Base-by-base conservation (phyloP, 2,329 filamentous ascomycete species). In the Calonectria pteridis region DNA sequence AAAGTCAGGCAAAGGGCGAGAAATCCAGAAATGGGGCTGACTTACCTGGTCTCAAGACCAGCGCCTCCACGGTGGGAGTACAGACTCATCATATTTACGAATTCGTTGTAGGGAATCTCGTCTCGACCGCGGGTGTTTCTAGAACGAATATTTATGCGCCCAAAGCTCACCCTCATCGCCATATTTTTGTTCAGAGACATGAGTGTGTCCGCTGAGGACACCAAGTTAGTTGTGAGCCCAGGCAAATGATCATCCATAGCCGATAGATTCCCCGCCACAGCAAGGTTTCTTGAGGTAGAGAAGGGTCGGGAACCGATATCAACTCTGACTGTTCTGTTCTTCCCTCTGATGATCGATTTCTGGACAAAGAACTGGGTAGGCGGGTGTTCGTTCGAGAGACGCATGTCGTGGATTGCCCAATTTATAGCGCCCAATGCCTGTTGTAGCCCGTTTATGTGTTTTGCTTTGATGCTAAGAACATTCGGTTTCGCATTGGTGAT, bases 151-250 rank as follows among this genome's bases (percentile, higher is more conserved):
- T 76, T 76, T 1, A 85, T 46, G 16, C 76, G 77, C 2, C 84
- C 84, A 74, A 85, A 84, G 58, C 77, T 79, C 65, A 85, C 77
- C 2, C 81, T 76, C 79, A 85, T 82, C 26, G 73, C 78, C 37
- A 85, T 71, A 1, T 75, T 69, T 37, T 80, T 76, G 7, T 73
- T 75, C 14, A 82, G 46, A 14, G 77, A 73, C 65, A 78, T 79
- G 6, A 85, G 50, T 0, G 77, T 70, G 18, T 82, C 78, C 13
- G 76, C 76, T 2, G 81, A 76, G 5, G 73, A 62, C 23, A 68
- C 31, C 18, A 84, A 67, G 10, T 76, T 73, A 2, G 64, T 37
- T 1, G 59, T 63, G 14, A 84, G 77, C 23, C 79, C 73, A 1
- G 68, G n/a, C 6, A 81, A 53, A 37, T 76, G 73, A 2, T 72